A percentile compares a stretch with the other conserved stretches of the same genome.
These are phyloP conservation scores for Alternaria hordeiaustralica DNA, from an alignment of 2,329 filamentous ascomycete genomes.

Conservation along the genomic window DNA sequence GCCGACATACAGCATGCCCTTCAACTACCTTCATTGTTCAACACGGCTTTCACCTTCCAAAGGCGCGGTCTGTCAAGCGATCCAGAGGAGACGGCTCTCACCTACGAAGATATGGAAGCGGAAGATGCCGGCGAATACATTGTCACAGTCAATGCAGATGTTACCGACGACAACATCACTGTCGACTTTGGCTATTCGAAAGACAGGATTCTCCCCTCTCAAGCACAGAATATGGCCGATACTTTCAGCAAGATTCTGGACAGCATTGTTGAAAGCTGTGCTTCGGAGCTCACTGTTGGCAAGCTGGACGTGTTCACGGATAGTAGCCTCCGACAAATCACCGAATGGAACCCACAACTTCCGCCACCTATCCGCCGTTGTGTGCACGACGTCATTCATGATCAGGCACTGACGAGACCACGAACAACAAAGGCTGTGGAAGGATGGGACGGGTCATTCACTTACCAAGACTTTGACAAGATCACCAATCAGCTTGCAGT, in stretches of 20 bases:
- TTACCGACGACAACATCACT: slow-evolving; percentile 34
- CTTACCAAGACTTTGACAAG: slow-evolving; percentile 44
- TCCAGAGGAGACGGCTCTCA: slow-evolving; percentile 32
- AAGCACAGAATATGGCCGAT: slow-evolving; percentile 40
- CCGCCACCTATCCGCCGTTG: slow-evolving; percentile 34
- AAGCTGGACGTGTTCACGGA: slow-evolving; percentile 33
- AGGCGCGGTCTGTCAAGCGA: slow-evolving; percentile 33
- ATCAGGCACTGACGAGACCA: slow-evolving; percentile 39
- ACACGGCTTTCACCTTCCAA: slow-evolving; percentile 48
- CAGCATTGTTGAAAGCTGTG: slow-evolving; percentile 21
- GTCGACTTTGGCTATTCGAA: slow-evolving; percentile 44
- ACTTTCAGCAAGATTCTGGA: slow-evolving; percentile 38
- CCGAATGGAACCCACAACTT: slow-evolving; percentile 38
- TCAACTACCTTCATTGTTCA: slow-evolving; percentile 44
- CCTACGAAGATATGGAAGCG: slow-evolving; percentile 43
- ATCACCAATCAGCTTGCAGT: slow-evolving; percentile 35
- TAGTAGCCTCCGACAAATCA: slow-evolving; percentile 31
- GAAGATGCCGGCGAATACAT: slow-evolving; percentile 47
- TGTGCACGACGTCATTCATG: slow-evolving; percentile 38
- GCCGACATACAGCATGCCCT: slow-evolving; percentile 48
- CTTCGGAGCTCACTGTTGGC: slow-evolving; percentile 28
- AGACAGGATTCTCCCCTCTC: slow-evolving; percentile 32
- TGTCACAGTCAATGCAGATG: slow-evolving; percentile 44
- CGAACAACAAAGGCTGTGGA: slow-evolving; percentile 39
- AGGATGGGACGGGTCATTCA: slow-evolving; percentile 40